A percentile compares a stretch with the other conserved stretches of the same genome.
Conservation (phyloP, 1,139 yeast genomes). For the Hyphopichia burtonii region DNA sequence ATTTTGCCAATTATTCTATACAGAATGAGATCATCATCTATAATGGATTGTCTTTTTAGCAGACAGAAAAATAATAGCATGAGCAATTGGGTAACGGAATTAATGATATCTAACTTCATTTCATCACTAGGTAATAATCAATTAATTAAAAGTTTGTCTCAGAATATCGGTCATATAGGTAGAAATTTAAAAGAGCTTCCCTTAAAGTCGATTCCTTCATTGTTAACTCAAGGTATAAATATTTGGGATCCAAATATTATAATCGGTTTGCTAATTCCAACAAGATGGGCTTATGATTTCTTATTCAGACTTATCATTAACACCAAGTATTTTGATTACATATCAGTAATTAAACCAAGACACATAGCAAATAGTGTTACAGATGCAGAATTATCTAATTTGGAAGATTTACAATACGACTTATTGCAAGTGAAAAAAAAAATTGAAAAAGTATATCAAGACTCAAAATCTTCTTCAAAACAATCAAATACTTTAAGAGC, state of each 20-base stretch:
- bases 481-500: not conserved
- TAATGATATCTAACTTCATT: constrained; percentile 36
- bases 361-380: constrained; percentile 35
- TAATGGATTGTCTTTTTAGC: constrained; percentile 26
- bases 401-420: constrained; percentile 24
- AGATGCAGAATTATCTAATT: constrained; percentile 19
- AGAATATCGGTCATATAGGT: constrained; percentile 13
- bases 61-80: constrained; percentile 9
- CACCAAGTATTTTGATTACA: constrained; percentile 39
- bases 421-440: constrained; percentile 12
- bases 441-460: constrained; percentile 4
- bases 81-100: constrained; percentile 30
- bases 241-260: constrained; percentile 32
- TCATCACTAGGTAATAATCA: constrained; percentile 42
- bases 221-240: constrained; percentile 22
- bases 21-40: constrained; percentile 39
- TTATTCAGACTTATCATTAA: constrained; percentile 44
- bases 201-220: constrained; percentile 3
- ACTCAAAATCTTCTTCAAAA: not conserved
- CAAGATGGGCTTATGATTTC: constrained; percentile 38
- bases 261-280: constrained; percentile 35
- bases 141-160: constrained; percentile 18
- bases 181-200: not conserved
- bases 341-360: constrained; percentile 32
- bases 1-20: constrained; percentile 40